phyloP scores from a whole-genome alignment of 441 rosid genomes.

The California macrophylla region DNA sequence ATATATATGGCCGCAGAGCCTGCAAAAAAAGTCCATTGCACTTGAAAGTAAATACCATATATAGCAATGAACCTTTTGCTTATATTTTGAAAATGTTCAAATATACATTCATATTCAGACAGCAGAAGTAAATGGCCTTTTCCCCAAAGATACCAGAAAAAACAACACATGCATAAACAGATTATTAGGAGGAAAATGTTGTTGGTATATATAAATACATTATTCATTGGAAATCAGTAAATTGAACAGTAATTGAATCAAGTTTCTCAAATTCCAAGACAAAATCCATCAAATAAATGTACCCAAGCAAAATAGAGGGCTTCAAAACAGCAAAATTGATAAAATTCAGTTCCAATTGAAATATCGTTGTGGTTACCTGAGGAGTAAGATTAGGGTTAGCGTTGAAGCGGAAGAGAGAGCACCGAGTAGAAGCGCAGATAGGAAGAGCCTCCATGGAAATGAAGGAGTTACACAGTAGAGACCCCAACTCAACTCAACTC shows the following conservation, averaged over 20 bases:
- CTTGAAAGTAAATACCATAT: background rate
- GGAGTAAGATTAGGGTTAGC: conserved; percentile 21
- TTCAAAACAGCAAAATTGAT: background rate
- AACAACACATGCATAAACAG: background rate
- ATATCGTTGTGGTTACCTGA: conserved; percentile 24
- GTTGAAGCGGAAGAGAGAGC: conserved; percentile 15
- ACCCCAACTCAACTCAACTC: conserved; percentile 24
- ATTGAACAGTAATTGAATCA: background rate
- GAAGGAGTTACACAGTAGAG: conserved; percentile 2
- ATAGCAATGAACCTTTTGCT: background rate
- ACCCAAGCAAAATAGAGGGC: too few relatives aligned
- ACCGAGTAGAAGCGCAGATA: conserved; percentile 24
- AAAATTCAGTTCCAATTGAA: background rate
- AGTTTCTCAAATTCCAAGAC: background rate
- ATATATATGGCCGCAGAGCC: conserved; percentile 32
- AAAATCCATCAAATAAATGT: background rate
- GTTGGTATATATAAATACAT: background rate
- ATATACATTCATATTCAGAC: background rate
- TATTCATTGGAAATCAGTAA: background rate
- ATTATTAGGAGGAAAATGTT: background rate
- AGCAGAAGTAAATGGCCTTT: background rate
- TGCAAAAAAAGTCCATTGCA: conserved; percentile 15
- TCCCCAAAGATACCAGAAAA: background rate
- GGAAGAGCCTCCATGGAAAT: conserved; percentile 42
- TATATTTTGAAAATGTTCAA: background rate